Evolutionary conservation across 495 filamentous ascomycete genomes (phyloP).

Genomic region (Cercophora scortea): DNA sequence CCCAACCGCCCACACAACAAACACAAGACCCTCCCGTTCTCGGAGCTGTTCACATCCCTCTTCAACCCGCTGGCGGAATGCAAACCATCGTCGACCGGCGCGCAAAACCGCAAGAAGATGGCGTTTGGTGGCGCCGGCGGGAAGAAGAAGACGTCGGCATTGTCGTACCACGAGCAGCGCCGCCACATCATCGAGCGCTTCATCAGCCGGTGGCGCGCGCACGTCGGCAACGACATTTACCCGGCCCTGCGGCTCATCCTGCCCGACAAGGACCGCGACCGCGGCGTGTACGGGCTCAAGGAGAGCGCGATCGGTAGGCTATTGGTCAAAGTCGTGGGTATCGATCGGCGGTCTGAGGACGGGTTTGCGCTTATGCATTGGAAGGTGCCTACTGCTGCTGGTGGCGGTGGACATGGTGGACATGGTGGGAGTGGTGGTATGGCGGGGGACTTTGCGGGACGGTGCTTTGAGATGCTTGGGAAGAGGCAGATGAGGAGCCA

Average conservation of each 20-base stretch:
- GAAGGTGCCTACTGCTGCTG: constrained; percentile 90
- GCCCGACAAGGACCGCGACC: constrained; percentile 88
- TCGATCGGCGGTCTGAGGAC: constrained; percentile 86
- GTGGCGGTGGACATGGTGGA: constrained; percentile 38
- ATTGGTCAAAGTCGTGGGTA: constrained; percentile 84
- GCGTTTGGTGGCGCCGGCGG: not conserved
- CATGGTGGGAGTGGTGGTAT: constrained; percentile 67
- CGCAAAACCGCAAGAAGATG: not conserved
- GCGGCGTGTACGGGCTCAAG: constrained; percentile 91
- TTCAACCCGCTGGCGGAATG: constrained; percentile 85
- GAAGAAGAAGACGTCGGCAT: constrained; percentile 40
- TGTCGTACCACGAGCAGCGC: constrained; percentile 74
- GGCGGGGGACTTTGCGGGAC: constrained; percentile 85
- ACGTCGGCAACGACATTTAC: constrained; percentile 88
- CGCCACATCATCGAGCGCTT: constrained; percentile 84
- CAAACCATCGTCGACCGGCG: constrained; percentile 63
- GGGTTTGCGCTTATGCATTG: constrained; percentile 80
- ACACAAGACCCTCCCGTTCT: constrained; percentile 72
- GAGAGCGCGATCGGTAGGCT: constrained; percentile 85
- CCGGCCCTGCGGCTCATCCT: constrained; percentile 87
- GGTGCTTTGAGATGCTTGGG: constrained; percentile 76
- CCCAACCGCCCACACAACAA: constrained; percentile 79
- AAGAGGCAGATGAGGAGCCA: constrained; percentile 73
- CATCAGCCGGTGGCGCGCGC: constrained; percentile 78
- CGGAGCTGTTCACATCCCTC: constrained; percentile 64